Percentiles rank a stretch among this genome's conserved stretches.
Evolutionary conservation across 768 basidiomycete genomes (phyloP).

Genomic region (Candolleomyces aberdarensis): DNA sequence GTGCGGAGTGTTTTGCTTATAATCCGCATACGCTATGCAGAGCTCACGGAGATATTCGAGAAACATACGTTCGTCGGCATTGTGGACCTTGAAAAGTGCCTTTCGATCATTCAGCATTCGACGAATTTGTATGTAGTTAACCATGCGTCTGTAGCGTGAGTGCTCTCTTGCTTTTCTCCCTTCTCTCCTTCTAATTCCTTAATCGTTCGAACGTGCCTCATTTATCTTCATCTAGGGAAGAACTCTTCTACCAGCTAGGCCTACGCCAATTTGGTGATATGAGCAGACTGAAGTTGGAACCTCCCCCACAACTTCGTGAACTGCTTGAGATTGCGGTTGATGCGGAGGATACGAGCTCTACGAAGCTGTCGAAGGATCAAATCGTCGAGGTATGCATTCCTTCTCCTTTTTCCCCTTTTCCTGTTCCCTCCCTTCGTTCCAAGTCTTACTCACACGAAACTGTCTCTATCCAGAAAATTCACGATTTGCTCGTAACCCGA

Average conservation of each 20-base stretch:
- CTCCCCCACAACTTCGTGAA: slow-evolving; percentile 68
- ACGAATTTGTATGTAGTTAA: slow-evolving; percentile 91
- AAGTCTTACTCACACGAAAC: background rate
- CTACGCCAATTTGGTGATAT: slow-evolving; percentile 89
- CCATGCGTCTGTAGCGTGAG: slow-evolving; percentile 80
- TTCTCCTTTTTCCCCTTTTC: background rate
- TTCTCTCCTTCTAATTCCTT: background rate
- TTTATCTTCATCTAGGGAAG: too few species aligned
- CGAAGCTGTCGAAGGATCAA: slow-evolving; percentile 52
- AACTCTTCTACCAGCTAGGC: slow-evolving; percentile 92
- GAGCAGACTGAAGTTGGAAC: slow-evolving; percentile 73
- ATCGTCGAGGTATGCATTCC: slow-evolving; percentile 62
- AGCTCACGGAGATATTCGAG: slow-evolving; percentile 76
- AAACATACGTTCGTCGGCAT: slow-evolving; percentile 93
- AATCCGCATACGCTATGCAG: slow-evolving; percentile 34
- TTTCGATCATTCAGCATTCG: slow-evolving; percentile 82
- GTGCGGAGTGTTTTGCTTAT: background rate
- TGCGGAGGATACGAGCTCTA: slow-evolving; percentile 54
- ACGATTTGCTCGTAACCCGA: slow-evolving; percentile 52
- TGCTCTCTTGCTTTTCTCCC: slow-evolving; percentile 12
- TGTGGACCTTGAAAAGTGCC: slow-evolving; percentile 68
- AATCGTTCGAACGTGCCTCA: too few species aligned
- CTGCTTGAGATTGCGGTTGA: slow-evolving; percentile 80
- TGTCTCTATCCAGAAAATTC: slow-evolving; percentile 49
- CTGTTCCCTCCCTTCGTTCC: too few species aligned